Percentiles rank a stretch among this genome's conserved stretches.
Conservation (phyloP, 2,329 filamentous ascomycete species). For the Ophiocordyceps unilateralis region DNA sequence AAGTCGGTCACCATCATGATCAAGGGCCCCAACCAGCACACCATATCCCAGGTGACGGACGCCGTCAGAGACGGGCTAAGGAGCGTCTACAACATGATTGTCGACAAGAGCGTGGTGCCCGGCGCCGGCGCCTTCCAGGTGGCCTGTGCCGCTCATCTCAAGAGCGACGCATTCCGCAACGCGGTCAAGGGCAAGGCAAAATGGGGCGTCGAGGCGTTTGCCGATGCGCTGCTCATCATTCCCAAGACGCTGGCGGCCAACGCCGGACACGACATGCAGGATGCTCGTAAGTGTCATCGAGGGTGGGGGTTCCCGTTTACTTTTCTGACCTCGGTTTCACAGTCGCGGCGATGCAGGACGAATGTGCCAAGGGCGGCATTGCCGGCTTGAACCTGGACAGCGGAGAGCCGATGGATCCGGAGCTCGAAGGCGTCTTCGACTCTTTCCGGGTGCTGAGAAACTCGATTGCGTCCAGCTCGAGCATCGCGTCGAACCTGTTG, state of each 20-base stretch:
- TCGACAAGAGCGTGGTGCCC: slow-evolving; percentile 90
- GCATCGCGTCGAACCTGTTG: slow-evolving; percentile 87
- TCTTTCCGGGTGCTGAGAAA: slow-evolving; percentile 92
- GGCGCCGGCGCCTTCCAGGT: slow-evolving; percentile 94
- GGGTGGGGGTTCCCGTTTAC: neutral
- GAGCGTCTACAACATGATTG: slow-evolving; percentile 98
- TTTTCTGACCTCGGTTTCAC: slow-evolving; percentile 5
- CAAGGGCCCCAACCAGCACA: slow-evolving; percentile 94
- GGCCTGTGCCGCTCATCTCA: slow-evolving; percentile 73
- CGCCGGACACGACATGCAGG: slow-evolving; percentile 90
- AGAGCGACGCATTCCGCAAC: slow-evolving; percentile 72
- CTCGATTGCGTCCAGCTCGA: slow-evolving; percentile 80
- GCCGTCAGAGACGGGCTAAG: slow-evolving; percentile 87
- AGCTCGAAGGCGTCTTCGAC: slow-evolving; percentile 83
- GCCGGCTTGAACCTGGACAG: slow-evolving; percentile 77
- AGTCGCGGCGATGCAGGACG: slow-evolving; percentile 81
- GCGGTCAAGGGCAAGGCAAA: slow-evolving; percentile 96
- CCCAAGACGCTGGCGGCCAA: slow-evolving; percentile 96
- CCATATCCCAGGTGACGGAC: slow-evolving; percentile 91
- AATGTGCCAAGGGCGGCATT: slow-evolving; percentile 64
- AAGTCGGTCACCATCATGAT: slow-evolving; percentile 96
- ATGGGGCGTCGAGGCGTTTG: slow-evolving; percentile 87
- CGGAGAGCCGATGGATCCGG: slow-evolving; percentile 88
- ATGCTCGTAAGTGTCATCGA: slow-evolving; percentile 51
- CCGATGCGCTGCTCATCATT: slow-evolving; percentile 85